Percentiles rank a stretch among this genome's conserved stretches.
Conservation (phyloP, 345 rosid species). For the Iberis pinnata region DNA sequence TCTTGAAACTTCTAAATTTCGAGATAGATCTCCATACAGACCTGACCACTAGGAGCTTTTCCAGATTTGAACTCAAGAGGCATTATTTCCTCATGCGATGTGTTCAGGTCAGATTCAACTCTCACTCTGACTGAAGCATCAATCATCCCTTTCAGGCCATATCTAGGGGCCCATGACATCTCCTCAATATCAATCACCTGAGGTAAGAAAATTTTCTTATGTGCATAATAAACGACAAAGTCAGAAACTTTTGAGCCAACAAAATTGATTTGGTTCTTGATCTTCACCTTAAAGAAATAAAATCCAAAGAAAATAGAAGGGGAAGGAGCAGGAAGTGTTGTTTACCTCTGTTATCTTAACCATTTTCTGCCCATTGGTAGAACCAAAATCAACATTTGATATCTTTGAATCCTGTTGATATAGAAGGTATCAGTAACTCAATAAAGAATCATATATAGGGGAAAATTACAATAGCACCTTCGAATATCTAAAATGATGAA, state of each 20-base stretch:
- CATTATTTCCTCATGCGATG: slow-evolving; percentile 49
- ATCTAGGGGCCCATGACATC: slow-evolving; percentile 96
- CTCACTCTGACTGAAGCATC: slow-evolving; percentile 82
- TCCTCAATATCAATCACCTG: slow-evolving; percentile 97
- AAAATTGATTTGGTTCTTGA: neutral
- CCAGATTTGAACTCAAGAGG: slow-evolving; percentile 97
- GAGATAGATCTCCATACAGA: slow-evolving; percentile 29
- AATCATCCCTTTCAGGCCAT: slow-evolving; percentile 93
- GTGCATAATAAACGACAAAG: slow-evolving; percentile 1
- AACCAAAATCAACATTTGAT: slow-evolving; percentile 71
- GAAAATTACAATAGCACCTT: slow-evolving; percentile 46
- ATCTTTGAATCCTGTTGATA: slow-evolving; percentile 45
- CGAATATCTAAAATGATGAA: slow-evolving; percentile 46
- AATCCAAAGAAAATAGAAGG: slow-evolving; percentile 12
- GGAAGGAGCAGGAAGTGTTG: slow-evolving; percentile 15
- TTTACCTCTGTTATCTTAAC: slow-evolving; percentile 71
- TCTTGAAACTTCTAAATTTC: slow-evolving; percentile 12
- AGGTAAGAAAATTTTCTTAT: slow-evolving; percentile 6
- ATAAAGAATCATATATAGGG: slow-evolving; percentile 17
- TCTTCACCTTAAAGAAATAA: slow-evolving; percentile 12
- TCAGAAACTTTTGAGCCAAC: neutral
- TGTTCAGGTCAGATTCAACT: slow-evolving; percentile 45
- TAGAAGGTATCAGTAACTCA: slow-evolving; percentile 16
- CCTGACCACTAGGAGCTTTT: slow-evolving; percentile 74
- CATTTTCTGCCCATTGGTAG: slow-evolving; percentile 42